A percentile compares a stretch with the other conserved stretches of the same genome.
Evolutionary conservation across 2,329 filamentous ascomycete genomes (phyloP).

Genomic region (Nigrospora sphaerica): DNA sequence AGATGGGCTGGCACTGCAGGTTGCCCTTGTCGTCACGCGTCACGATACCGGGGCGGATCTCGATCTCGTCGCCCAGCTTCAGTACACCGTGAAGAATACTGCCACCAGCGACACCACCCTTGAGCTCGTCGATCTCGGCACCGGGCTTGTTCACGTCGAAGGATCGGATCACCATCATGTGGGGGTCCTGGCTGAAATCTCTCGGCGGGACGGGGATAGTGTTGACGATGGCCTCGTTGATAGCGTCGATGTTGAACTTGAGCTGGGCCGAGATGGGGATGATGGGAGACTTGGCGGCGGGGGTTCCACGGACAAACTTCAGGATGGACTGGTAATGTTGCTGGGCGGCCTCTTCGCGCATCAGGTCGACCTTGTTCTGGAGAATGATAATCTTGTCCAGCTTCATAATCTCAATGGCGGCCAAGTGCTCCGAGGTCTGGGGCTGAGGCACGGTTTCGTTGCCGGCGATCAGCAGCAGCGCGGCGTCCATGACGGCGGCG

Average conservation of each 20-base stretch:
- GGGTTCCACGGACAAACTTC: conserved; percentile 97
- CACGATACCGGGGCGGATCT: conserved; percentile 97
- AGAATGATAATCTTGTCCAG: conserved; percentile 98
- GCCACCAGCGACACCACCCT: conserved; percentile 97
- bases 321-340: conserved; percentile 95
- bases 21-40: conserved; percentile 89
- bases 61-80: conserved; percentile 95
- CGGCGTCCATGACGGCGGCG: conserved; percentile 98
- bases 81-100: conserved; percentile 94
- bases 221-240: conserved; percentile 92
- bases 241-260: conserved; percentile 98
- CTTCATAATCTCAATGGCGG: conserved; percentile 99
- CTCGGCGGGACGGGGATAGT: conserved; percentile 87
- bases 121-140: conserved; percentile 96
- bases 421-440: conserved; percentile 97
- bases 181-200: conserved; percentile 86
- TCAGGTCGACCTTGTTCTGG: conserved; percentile 98
- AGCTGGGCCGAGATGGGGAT: conserved; percentile 96
- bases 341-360: conserved; percentile 90
- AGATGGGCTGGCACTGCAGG: conserved; percentile 95
- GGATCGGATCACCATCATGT: conserved; percentile 99
- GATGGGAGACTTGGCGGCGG: conserved; percentile 88
- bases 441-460: conserved; percentile 98
- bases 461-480: conserved; percentile 89
- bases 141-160: conserved; percentile 99